Base-by-base conservation (phyloP, 768 basidiomycete species). In the Termitomyces eurrhizus region DNA sequence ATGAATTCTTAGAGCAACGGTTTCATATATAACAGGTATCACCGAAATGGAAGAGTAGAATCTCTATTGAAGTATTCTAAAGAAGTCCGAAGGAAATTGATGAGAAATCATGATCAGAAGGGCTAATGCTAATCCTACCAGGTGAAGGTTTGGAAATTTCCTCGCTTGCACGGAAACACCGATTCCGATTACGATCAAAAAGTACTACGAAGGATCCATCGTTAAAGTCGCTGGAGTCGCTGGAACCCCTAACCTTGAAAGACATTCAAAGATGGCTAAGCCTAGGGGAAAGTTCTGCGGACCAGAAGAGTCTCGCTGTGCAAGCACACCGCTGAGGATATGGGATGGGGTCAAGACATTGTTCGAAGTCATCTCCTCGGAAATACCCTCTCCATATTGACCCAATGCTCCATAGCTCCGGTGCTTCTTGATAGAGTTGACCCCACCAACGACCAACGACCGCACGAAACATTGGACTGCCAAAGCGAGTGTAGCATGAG, bases 261-360 rank as follows among this genome's bases (percentile, higher is more conserved):
- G 67, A 62, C 69, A 69, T 50, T 67, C 64, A 54, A 72, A 66
- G 18, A 78, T 60, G 26, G 70, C 65, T 33, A 60, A 58, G 18
- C 65, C 64, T 21, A 65, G 32, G 41, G 54, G 57, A 44, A 60
- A 46, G 36, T 52, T 49, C 36, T 56, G 50, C 14, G 55, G 35
- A 11, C 57, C 37, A 21, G 56, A 62, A 52, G 66, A 63, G 46
- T 65, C 65, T 44, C 72, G 69, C 54, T 67, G 68, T 14, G 70
- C 62, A n/a, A 76, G 64, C 52, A 79, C 67, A 46, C 78, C 77
- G 36, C 70, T 71, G n/a, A 80, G 65, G 56, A 82, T 71, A 61
- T 82, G 80, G 7, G 75, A 69, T 37, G 80, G 78, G 46, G 77
- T 78, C 61, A 83, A 71, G 44, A 78, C 62, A 45, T 62, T 67